Evolutionary conservation across 192 early-diverging fungal species (phyloP), one percentile per base, ranked within the genome.

Genomic region (Lunasporangiospora selenospora): DNA sequence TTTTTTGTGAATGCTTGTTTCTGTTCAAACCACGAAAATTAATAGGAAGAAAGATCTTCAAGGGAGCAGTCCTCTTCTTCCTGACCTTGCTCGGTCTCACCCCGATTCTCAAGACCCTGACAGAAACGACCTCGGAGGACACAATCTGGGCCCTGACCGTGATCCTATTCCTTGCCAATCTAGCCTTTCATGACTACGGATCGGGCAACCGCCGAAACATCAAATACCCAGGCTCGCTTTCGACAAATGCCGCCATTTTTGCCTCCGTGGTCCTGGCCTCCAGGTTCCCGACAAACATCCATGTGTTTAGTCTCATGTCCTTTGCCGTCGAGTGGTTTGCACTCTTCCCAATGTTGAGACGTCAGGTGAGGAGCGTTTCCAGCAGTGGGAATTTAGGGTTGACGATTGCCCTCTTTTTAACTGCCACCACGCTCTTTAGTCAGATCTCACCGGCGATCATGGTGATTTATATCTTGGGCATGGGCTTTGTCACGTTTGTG

Each of bases 211-310:
- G 77, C 59, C 63, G 77, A 44, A 70, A 80, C 51, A 75, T 86
- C 49, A 85, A 85, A 67, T 86, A 80, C 65, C 94, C 95, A 0
- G 94, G 95, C 21, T 95, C 95, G 3, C 80, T 97, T n/a, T 95
- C 95, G n/a, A 91, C 96, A 26, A 99, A 98, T 71, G 93, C 95
- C 0, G 95, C 94, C 11, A 92, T 98, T 38, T 96, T 96, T 75
- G 95, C 95, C 0, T 93, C 93, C 13, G 94, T 97, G 1, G 78
- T 99, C 10, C 76, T 99, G 18, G 93, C 95, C 0, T 98, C 96
- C 3, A 82, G 93, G 47, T 80, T 99, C 19, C 31, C 85, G 49
- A 90, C 88, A 53, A 92, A 96, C 59, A 52, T 88, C n/a, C 84
- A 90, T 73, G 95, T 96, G 1, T 96, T 93, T 82, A 89, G 87